Evolutionary conservation across 208 protist species (phyloP).

Genomic region (Naegleria fowleri): DNA sequence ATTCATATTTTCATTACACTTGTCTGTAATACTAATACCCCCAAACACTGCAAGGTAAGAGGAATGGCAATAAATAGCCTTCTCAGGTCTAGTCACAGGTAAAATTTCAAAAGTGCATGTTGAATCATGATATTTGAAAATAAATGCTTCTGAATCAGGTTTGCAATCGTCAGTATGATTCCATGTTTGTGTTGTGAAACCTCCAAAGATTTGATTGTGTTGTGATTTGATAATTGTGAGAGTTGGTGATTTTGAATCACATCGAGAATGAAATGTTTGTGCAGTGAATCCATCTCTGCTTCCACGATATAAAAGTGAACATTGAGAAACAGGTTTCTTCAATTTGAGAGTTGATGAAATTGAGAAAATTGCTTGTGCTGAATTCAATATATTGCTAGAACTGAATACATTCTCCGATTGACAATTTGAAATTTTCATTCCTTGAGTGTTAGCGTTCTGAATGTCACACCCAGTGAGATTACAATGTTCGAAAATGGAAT

Average conservation of each 20-base stretch:
- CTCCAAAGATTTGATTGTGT: constrained; percentile 20
- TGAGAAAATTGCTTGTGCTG: too few species aligned
- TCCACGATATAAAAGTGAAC: background rate
- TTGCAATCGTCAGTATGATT: too few species aligned
- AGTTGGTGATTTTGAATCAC: background rate
- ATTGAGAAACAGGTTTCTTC: too few species aligned
- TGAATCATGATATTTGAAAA: too few species aligned
- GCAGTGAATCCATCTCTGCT: background rate
- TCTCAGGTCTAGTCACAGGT: background rate
- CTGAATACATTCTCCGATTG: too few species aligned
- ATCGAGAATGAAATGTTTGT: constrained; percentile 1
- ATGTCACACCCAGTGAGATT: too few species aligned
- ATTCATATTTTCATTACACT: background rate
- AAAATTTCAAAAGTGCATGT: too few species aligned
- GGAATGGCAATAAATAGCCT: background rate
- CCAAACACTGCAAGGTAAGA: background rate
- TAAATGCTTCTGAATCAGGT: too few species aligned
- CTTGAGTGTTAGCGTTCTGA: too few species aligned
- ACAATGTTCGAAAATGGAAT: background rate
- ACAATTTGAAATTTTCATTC: too few species aligned
- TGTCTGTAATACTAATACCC: background rate
- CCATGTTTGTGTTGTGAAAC: constrained; percentile 16
- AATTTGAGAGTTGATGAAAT: too few species aligned
- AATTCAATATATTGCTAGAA: too few species aligned
- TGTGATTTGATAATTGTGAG: constrained; percentile 13